phyloP scores from a whole-genome alignment of 148 eudicot species.

The Amaranthus cruentus region DNA sequence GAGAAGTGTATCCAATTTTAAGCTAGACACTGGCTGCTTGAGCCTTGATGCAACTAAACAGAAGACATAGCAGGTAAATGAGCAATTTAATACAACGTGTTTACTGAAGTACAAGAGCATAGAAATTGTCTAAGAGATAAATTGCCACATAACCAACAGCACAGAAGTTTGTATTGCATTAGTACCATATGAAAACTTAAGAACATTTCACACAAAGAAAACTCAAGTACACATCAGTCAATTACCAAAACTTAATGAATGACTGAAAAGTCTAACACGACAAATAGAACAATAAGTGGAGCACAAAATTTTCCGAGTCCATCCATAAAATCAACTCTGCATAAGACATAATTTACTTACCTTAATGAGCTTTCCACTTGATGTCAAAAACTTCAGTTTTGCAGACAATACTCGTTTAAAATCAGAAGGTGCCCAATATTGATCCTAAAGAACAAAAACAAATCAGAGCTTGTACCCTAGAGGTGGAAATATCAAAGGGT shows the following conservation, averaged over 20 bases:
- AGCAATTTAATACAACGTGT: too few relatives aligned
- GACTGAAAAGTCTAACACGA: background rate
- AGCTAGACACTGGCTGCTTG: too few relatives aligned
- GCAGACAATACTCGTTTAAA: constrained; percentile 77
- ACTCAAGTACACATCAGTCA: background rate
- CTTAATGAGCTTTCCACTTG: constrained; percentile 80
- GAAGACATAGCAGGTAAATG: too few relatives aligned
- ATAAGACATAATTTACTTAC: constrained; percentile 28
- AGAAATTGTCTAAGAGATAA: background rate
- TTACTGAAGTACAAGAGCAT: too few relatives aligned
- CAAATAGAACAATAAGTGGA: background rate
- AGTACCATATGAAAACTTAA: background rate
- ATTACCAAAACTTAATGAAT: background rate
- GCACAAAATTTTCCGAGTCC: background rate
- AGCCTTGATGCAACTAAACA: too few relatives aligned
- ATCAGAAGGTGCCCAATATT: constrained; percentile 98
- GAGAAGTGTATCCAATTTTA: too few relatives aligned
- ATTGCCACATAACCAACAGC: background rate
- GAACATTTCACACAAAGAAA: background rate
- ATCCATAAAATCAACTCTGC: background rate
- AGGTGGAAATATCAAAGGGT: background rate
- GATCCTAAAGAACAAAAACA: constrained; percentile 53
- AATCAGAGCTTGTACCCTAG: background rate
- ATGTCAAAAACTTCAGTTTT: constrained; percentile 74
- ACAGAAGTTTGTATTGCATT: background rate